Evolutionary conservation across 495 filamentous ascomycete genomes (phyloP).

Genomic region (Penicillium desertorum): DNA sequence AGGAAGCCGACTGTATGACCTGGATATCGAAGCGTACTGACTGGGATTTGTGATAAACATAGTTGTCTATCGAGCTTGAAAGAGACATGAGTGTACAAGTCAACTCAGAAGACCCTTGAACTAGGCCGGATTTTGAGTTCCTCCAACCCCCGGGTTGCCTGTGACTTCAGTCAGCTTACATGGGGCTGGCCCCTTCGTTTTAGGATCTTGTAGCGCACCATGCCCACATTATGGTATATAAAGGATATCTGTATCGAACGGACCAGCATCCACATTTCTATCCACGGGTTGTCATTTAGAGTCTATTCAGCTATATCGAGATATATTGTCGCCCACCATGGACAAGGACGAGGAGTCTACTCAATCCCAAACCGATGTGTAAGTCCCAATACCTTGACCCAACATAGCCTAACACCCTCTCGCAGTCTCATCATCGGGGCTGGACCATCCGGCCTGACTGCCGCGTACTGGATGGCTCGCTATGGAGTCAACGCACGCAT

Average conservation of each 20-base stretch:
- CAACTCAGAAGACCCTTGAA: not conserved
- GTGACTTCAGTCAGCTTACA: not conserved
- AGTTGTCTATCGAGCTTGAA: not conserved
- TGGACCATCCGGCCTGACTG: conserved; percentile 67
- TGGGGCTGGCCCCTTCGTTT: not conserved
- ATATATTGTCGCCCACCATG: conserved; percentile 4
- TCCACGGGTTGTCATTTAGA: not conserved
- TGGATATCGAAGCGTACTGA: not conserved
- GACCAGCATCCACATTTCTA: not conserved
- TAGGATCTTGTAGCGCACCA: not conserved
- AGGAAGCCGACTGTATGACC: not conserved
- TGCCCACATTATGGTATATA: not conserved
- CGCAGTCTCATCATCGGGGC: conserved; percentile 58
- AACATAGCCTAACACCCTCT: not conserved
- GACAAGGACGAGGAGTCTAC: not conserved
- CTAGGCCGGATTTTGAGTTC: not conserved
- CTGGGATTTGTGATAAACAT: not conserved
- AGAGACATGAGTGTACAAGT: not conserved
- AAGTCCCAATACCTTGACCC: not conserved
- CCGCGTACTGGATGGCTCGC: conserved; percentile 61
- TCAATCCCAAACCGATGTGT: conserved; percentile 23
- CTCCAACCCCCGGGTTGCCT: not conserved
- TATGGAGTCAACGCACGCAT: conserved; percentile 59
- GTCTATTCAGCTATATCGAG: not conserved
- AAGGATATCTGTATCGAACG: not conserved